Conservation (phyloP, 2,329 filamentous ascomycete genomes). For the Parasarocladium wereldwijsianum region DNA sequence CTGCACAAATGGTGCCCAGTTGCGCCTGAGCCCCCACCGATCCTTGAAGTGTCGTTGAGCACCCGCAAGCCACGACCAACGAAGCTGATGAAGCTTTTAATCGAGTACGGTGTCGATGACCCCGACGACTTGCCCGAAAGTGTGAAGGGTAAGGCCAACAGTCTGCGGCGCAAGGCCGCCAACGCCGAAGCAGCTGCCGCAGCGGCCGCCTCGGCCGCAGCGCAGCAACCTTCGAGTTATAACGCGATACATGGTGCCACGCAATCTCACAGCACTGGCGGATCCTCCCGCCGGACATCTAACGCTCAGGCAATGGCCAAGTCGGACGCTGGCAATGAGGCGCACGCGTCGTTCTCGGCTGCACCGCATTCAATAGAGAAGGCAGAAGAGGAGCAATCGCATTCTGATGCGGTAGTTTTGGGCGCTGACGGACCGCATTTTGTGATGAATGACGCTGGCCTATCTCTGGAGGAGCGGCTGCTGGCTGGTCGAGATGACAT, state of each 20-base stretch:
- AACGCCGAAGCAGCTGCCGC: conserved; percentile 37
- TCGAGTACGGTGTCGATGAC: conserved; percentile 74
- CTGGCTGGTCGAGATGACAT: conserved; percentile 29
- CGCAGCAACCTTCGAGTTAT: too few relatives aligned
- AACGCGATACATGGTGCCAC: too few relatives aligned
- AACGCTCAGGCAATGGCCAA: too few relatives aligned
- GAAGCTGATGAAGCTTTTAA: conserved; percentile 90
- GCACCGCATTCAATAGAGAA: too few relatives aligned
- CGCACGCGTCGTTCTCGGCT: too few relatives aligned
- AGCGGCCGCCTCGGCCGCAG: too few relatives aligned
- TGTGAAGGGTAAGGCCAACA: conserved; percentile 64
- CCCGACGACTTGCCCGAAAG: conserved; percentile 80
- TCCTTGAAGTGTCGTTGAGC: conserved; percentile 74
- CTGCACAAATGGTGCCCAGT: conserved; percentile 91
- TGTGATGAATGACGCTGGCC: conserved; percentile 21
- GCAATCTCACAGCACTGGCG: too few relatives aligned
- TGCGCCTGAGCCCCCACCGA: conserved; percentile 70
- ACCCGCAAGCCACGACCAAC: conserved; percentile 93
- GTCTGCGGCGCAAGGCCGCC: conserved; percentile 56
- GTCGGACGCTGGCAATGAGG: too few relatives aligned
- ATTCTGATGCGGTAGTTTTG: conserved; percentile 30
- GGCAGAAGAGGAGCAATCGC: too few relatives aligned
- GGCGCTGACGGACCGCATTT: conserved; percentile 26
- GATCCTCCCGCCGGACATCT: too few relatives aligned
- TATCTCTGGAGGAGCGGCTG: conserved; percentile 36